phyloP scores from a whole-genome alignment of 192 early-diverging fungal genomes.

The Chytriomyces sp. region DNA sequence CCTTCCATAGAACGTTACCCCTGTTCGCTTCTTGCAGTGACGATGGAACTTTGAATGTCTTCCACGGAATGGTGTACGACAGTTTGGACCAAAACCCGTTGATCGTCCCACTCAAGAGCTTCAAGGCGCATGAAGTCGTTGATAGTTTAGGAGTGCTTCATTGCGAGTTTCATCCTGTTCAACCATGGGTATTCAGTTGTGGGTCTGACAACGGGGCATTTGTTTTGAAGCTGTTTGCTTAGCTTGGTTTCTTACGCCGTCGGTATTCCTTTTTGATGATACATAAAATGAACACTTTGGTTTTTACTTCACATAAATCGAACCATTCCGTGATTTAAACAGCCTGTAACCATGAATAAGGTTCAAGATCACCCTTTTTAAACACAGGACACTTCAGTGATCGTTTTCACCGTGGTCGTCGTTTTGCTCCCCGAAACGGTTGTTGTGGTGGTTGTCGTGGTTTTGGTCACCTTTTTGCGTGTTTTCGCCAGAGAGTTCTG shows the following conservation, averaged over 20 bases:
- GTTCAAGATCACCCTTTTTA: no score
- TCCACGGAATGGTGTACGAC: conserved; percentile 98
- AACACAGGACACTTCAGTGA: no score
- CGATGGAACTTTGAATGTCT: conserved; percentile 92
- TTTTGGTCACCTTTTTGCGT: background rate
- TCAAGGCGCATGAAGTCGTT: conserved; percentile 77
- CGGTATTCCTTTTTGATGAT: no score
- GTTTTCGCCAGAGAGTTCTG: background rate
- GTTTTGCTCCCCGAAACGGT: background rate
- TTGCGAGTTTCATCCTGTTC: conserved; percentile 91
- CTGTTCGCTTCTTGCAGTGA: conserved; percentile 92
- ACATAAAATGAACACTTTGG: no score
- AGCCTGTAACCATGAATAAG: no score
- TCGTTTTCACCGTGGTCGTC: no score
- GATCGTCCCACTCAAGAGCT: conserved; percentile 96
- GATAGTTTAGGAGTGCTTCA: conserved; percentile 78
- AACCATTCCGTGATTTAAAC: no score
- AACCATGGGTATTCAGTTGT: conserved; percentile 95
- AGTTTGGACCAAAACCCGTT: conserved; percentile 96
- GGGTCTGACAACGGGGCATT: conserved; percentile 48
- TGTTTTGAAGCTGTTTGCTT: conserved; percentile 29
- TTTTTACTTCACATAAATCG: no score
- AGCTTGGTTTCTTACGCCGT: no score
- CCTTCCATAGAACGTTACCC: conserved; percentile 86
- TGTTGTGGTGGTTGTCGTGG: background rate